A percentile compares a stretch with the other conserved stretches of the same genome.
These are phyloP conservation scores for Naganishia antarctica DNA, from an alignment of 768 basidiomycete species.

Conservation along the genomic window DNA sequence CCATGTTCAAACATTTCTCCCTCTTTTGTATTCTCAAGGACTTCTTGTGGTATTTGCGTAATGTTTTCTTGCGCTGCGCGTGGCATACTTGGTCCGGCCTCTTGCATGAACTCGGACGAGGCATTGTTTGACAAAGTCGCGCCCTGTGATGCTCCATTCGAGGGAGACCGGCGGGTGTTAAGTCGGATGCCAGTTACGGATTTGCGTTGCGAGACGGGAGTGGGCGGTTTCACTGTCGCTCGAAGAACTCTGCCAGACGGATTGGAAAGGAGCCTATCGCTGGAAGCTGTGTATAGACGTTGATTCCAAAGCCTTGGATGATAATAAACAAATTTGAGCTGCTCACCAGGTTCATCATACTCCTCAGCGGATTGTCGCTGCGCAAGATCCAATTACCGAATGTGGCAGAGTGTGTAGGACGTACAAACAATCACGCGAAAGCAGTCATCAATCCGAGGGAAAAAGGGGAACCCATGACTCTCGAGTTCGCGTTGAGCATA, in stretches of 20 bases:
- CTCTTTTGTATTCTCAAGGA: neutral
- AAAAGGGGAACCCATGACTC: conserved; percentile 1
- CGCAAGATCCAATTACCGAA: neutral
- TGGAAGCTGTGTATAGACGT: too few relatives aligned
- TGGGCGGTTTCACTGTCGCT: neutral
- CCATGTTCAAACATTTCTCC: neutral
- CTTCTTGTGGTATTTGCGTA: neutral
- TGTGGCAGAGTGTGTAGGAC: neutral
- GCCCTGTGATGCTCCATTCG: too few relatives aligned
- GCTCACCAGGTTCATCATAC: neutral
- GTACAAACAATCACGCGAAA: neutral
- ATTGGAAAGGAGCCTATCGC: too few relatives aligned
- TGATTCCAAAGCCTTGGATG: too few relatives aligned
- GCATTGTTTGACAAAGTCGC: too few relatives aligned
- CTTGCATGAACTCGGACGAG: too few relatives aligned
- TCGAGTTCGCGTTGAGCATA: neutral
- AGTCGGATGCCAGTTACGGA: neutral
- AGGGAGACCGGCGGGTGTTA: neutral
- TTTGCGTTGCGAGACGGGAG: neutral
- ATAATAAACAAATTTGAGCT: too few relatives aligned
- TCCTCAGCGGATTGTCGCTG: neutral
- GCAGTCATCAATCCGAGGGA: neutral
- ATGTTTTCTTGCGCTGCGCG: neutral
- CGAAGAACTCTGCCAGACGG: neutral
- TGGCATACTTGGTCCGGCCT: too few relatives aligned